Evolutionary conservation across 140 eudicot species (phyloP).

Genomic region (Ambrosia hybrid): DNA sequence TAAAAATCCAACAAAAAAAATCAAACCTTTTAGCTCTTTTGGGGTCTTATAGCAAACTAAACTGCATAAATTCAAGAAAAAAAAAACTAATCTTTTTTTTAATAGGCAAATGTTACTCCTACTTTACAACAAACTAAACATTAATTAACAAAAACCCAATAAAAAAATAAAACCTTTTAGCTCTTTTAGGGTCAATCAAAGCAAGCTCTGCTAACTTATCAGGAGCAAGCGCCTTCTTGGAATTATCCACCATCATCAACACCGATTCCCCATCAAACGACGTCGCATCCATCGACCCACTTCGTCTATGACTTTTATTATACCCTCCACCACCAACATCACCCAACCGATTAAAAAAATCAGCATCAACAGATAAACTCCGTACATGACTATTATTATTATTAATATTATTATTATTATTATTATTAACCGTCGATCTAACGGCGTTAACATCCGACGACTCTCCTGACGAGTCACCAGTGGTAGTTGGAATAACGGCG

Average conservation of each 20-base stretch:
- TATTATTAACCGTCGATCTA: slow-evolving; percentile 24
- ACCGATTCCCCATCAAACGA: slow-evolving; percentile 50
- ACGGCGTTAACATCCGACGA: slow-evolving; percentile 46
- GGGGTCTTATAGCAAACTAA: neutral
- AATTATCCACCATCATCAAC: slow-evolving; percentile 43
- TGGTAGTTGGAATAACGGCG: slow-evolving; percentile 33
- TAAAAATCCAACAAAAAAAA: no score
- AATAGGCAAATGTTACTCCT: no score
- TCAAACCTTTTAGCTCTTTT: neutral
- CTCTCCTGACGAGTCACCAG: slow-evolving; percentile 46
- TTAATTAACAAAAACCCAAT: neutral
- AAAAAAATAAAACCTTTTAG: slow-evolving; percentile 58
- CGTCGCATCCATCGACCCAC: slow-evolving; percentile 71
- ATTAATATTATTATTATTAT: neutral
- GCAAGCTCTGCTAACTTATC: slow-evolving; percentile 79
- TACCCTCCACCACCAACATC: slow-evolving; percentile 24
- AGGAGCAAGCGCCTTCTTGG: slow-evolving; percentile 75
- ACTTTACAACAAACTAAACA: no score
- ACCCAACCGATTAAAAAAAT: slow-evolving; percentile 72
- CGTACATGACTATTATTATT: slow-evolving; percentile 36
- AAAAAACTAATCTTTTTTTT: neutral
- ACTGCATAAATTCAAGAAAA: neutral
- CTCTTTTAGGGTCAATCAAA: slow-evolving; percentile 82
- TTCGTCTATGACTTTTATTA: slow-evolving; percentile 42
- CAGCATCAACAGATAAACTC: slow-evolving; percentile 83